Percentiles rank a stretch among this genome's conserved stretches.
Conservation (phyloP, 805 yeast species). For the Yarrowia sp. region DNA sequence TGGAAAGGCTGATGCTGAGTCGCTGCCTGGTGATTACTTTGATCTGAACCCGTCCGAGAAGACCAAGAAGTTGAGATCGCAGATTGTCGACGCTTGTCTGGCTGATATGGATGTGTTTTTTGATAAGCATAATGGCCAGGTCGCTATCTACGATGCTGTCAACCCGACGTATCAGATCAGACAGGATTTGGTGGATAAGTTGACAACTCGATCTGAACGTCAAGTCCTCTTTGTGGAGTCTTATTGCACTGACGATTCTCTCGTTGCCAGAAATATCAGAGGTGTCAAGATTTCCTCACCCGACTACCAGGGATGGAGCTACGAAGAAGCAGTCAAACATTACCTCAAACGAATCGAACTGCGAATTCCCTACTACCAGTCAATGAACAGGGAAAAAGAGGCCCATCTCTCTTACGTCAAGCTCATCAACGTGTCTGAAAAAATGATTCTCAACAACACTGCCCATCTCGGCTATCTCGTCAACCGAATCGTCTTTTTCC, state of each 20-base stretch:
- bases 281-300: constrained; percentile 81
- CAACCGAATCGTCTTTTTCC: constrained; percentile 84
- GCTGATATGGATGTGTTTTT: constrained; percentile 70
- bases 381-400: constrained; percentile 52
- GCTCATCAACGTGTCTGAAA: constrained; percentile 86
- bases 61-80: constrained; percentile 53
- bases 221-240: constrained; percentile 88
- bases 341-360: constrained; percentile 68
- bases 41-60: constrained; percentile 50
- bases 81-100: constrained; percentile 61
- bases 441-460: constrained; percentile 73
- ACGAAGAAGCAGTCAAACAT: constrained; percentile 69
- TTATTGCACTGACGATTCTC: constrained; percentile 65
- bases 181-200: constrained; percentile 51
- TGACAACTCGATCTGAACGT: constrained; percentile 55
- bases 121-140: constrained; percentile 78
- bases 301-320: constrained; percentile 77
- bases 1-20: constrained; percentile 42
- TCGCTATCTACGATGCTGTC: constrained; percentile 94
- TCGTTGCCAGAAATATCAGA: constrained; percentile 71
- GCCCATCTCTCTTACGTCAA: constrained; percentile 70
- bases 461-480: constrained; percentile 78
- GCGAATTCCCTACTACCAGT: constrained; percentile 69
- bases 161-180: constrained; percentile 77
- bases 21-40: constrained; percentile 67